Evolutionary conservation across 495 filamentous ascomycete species (phyloP).

Genomic region (Glonium stellatum): DNA sequence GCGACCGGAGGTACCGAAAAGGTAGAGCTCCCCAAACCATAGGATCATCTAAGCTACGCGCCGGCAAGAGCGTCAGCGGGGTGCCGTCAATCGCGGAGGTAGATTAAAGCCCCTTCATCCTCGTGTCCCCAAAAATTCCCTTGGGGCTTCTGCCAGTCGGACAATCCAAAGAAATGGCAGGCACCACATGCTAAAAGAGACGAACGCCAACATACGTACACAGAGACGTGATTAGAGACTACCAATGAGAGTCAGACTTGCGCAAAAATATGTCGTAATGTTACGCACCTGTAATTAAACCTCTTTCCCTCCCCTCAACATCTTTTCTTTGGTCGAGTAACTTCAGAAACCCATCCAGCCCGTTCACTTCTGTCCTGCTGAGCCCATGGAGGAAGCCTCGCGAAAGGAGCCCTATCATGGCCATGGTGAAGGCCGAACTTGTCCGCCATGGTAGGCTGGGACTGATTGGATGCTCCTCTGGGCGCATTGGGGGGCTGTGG

Average conservation of each 20-base stretch:
- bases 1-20: conserved; percentile 56
- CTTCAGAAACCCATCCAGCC: conserved; percentile 67
- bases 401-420: conserved; percentile 30
- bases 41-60: conserved; percentile 79
- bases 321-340: conserved; percentile 66
- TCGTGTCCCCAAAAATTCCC: too few relatives aligned
- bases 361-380: conserved; percentile 52
- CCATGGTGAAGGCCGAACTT: conserved; percentile 31
- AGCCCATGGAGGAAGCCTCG: conserved; percentile 34
- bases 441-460: conserved; percentile 31
- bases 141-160: too few relatives aligned
- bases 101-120: conserved; percentile 1
- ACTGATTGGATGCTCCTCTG: conserved; percentile 26
- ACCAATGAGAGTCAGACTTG: conserved; percentile 1
- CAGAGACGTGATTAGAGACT: conserved; percentile 94
- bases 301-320: conserved; percentile 59
- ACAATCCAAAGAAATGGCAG: too few relatives aligned
- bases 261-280: not conserved
- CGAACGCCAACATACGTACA: conserved; percentile 82
- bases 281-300: conserved; percentile 73
- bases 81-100: not conserved
- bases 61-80: not conserved
- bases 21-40: conserved; percentile 87
- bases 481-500: conserved; percentile 22
- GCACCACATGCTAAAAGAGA: too few relatives aligned